Base-by-base conservation (phyloP, 345 rosid genomes). In the Zanthoxylum bungeanum region DNA sequence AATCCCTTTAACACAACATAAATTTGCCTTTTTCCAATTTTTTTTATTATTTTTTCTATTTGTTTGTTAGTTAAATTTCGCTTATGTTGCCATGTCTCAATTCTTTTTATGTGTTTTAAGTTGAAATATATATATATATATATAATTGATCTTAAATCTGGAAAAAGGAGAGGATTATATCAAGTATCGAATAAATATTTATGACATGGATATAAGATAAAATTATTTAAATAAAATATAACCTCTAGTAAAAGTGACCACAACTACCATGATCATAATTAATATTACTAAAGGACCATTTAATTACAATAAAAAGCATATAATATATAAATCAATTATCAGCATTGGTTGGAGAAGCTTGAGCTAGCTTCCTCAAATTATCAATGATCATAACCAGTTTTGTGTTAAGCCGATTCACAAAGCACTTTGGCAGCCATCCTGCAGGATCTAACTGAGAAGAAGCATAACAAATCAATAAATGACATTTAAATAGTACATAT, bases 361-460 rank as follows among this genome's bases (percentile, higher is more conserved):
- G 89, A 25, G 86, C 90, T 44, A 89, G 72, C 78, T 88, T 86
- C 83, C 74, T 80, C 66, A 91, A 93, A 77, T 89, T 91, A 39
- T 83, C 90, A 36, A 88, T 88, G 80, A 88, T 86, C 95, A 88
- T 89, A 47, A 86, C 93, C 49, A 91, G 83, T 74, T 84, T 91
- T 19, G 97, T 88, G 73, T 88, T 89, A 34, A 86, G 85, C 68
- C 91, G 80, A 68, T 91, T 91, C 79, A 86, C 88, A 53, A 91
- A 88, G 81, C 86, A 88, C 77, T 81, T 91, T 21, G 94, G 94
- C 55, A 89, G 78, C 97, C 97, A 91, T 81, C 94, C 95, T 53
- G 92, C 89, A n/a, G 93, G 95, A 81, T 91, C 97, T 60, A 91
- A 75, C 97, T 89, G 91, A 70, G 6, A 58, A 30, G n/a, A n/a